Evolutionary conservation across 768 basidiomycete species (phyloP), one percentile per base, ranked within the genome.

Genomic region (Boletus huronensis): DNA sequence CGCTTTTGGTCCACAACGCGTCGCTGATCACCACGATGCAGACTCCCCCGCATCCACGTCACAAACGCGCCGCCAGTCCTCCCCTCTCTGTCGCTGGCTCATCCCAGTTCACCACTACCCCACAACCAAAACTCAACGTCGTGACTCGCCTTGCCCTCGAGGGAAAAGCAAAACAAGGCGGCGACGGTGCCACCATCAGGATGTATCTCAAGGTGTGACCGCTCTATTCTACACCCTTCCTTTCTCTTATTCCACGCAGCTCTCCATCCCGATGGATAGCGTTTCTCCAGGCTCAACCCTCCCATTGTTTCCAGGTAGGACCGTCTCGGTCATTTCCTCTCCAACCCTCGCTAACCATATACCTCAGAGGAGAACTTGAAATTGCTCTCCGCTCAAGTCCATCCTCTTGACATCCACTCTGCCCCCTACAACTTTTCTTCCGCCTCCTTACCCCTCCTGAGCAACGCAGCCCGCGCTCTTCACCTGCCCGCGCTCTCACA

Each of bases 391-490:
- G 86, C 86, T 9, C 81, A 88, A 66, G 81, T 90, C 4, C 90
- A 92, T 60, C 90, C 90, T 8, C 73, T 91, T 32, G 87, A 91
- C 70, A 74, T 69, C 52, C 80, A 81, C 56, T 88, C 85, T 5
- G 77, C 77, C 2, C 90, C 90, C 8, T 92, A 90, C 72, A 82
- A 82, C 64, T 90, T 90, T 66, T 87, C 87, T 5, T 78, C 84
- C 0, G 67, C 79, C 3, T 68, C 79, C 28, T 84, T 74, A 5
- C 87, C 88, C 13, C 74, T 87, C 13, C 76, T 92, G 3, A 79
- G 83, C 59, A 83, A 79, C 48, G 88, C 89, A 10, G 85, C 83
- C 8, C 79, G 82, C 28, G 84, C 87, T 19, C 75, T 92, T 19
- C 84, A 82, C 58, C 75, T 89, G 2, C 84, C 84, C 38, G 73